These are phyloP conservation scores for Glycine tomentella DNA, from an alignment of 306 rosid species.

Conservation along the genomic window DNA sequence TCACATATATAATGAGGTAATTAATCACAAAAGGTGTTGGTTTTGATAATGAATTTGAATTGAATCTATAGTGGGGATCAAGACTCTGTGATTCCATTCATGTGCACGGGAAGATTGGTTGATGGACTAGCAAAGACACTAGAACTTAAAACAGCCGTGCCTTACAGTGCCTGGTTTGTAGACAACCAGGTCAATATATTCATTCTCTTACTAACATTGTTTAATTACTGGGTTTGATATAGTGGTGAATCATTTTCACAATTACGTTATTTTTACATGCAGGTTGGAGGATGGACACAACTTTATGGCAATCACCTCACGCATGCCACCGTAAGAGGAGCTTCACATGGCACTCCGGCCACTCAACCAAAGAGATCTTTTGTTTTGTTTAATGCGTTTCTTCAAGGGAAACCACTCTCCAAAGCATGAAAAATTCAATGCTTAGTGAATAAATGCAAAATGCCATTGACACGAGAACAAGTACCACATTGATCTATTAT, in stretches of 20 bases:
- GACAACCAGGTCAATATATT: conserved; percentile 49
- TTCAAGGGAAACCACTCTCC: conserved; percentile 49
- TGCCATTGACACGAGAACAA: too few species aligned
- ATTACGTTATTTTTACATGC: not conserved
- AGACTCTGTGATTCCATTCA: conserved; percentile 46
- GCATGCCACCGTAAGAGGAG: conserved; percentile 50
- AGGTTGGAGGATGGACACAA: conserved; percentile 58
- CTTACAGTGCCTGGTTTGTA: conserved; percentile 50
- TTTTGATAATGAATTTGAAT: not conserved
- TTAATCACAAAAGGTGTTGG: not conserved
- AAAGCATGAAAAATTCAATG: conserved; percentile 4
- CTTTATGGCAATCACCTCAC: conserved; percentile 39
- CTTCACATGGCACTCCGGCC: conserved; percentile 35
- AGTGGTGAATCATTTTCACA: not conserved
- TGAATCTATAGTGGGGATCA: conserved; percentile 47
- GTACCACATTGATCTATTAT: too few species aligned
- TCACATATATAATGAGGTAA: not conserved
- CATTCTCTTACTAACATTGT: not conserved
- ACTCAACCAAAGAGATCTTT: conserved; percentile 49
- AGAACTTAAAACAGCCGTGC: conserved; percentile 41
- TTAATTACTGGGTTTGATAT: not conserved
- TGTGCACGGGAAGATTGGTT: conserved; percentile 29
- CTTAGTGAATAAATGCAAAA: too few species aligned
- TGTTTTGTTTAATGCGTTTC: conserved; percentile 38
- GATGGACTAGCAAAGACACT: conserved; percentile 31